Percentiles rank a stretch among this genome's conserved stretches.
phyloP scores from a whole-genome alignment of 208 protist species.

The Leishmania mexicana region DNA sequence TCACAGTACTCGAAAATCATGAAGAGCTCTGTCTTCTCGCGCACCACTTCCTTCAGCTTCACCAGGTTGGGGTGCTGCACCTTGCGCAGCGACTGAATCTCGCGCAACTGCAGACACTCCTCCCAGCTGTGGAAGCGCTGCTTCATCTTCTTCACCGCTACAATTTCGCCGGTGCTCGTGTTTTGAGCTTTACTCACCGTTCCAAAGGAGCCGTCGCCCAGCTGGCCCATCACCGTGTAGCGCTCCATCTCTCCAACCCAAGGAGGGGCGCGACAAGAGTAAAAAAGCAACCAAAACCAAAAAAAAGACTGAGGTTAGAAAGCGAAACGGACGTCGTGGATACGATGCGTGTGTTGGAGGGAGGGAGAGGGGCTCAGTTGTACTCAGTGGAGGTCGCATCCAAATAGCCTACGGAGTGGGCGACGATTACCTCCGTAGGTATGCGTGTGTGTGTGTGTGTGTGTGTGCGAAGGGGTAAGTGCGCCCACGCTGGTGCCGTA shows the following conservation, averaged over 20 bases:
- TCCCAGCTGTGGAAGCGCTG: slow-evolving; percentile 97
- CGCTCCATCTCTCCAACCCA: slow-evolving; percentile 82
- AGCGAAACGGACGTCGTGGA: neutral
- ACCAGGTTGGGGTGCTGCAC: slow-evolving; percentile 98
- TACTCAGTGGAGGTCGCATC: neutral
- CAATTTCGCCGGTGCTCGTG: slow-evolving; percentile 90
- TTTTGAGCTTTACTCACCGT: slow-evolving; percentile 95
- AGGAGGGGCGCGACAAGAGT: neutral
- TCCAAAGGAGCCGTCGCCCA: slow-evolving; percentile 98
- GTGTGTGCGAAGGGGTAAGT: neutral
- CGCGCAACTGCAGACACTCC: slow-evolving; percentile 96
- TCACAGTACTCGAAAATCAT: slow-evolving; percentile 99
- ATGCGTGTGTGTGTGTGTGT: neutral
- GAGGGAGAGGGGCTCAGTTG: neutral
- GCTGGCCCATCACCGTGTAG: slow-evolving; percentile 94
- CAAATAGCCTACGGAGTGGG: neutral
- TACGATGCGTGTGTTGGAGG: neutral
- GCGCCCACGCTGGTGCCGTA: neutral
- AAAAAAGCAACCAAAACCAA: neutral
- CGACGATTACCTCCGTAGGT: neutral
- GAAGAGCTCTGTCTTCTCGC: slow-evolving; percentile 97
- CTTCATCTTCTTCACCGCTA: slow-evolving; percentile 99
- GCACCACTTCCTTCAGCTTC: slow-evolving; percentile 98
- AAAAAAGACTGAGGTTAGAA: neutral
- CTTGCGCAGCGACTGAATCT: slow-evolving; percentile 97